A percentile compares a stretch with the other conserved stretches of the same genome.
phyloP scores from a whole-genome alignment of 2,329 filamentous ascomycete genomes.

The Alternaria sp. region DNA sequence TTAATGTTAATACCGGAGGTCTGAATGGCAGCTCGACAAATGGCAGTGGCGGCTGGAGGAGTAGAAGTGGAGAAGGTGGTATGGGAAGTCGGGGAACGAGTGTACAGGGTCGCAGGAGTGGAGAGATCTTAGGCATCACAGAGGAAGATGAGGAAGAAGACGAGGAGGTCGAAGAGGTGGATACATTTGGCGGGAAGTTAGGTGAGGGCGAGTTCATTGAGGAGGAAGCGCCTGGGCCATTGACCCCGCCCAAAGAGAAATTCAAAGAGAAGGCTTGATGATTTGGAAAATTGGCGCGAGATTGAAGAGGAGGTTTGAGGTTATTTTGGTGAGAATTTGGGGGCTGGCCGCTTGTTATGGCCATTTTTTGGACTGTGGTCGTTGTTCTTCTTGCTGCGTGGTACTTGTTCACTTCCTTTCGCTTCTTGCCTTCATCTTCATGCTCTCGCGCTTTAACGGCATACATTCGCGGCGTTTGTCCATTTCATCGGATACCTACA shows the following conservation, averaged over 20 bases:
- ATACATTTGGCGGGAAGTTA: conserved; percentile 62
- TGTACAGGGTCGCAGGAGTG: conserved; percentile 70
- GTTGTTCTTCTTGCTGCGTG: not conserved
- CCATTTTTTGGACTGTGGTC: not conserved
- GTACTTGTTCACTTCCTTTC: not conserved
- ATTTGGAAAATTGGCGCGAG: not conserved
- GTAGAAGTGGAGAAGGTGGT: conserved; percentile 14
- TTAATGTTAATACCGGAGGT: conserved; percentile 51
- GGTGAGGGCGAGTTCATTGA: conserved; percentile 43
- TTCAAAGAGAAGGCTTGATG: not conserved
- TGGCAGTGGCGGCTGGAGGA: conserved; percentile 1
- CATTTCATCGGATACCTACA: not conserved
- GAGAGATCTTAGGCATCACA: conserved; percentile 71
- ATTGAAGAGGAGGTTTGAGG: not conserved
- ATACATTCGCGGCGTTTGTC: not conserved
- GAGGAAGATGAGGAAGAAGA: conserved; percentile 52
- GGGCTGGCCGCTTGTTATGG: not conserved
- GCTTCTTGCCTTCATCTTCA: not conserved
- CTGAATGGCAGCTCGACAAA: not conserved
- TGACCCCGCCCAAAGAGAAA: conserved; percentile 12
- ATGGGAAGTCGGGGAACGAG: conserved; percentile 57
- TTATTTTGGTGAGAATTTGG: not conserved
- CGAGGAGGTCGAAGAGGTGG: conserved; percentile 63
- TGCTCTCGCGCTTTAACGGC: not conserved
- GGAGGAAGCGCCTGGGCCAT: conserved; percentile 15